phyloP scores from a whole-genome alignment of 78 protist genomes.

The slime mould (Dictyostelium discoideum) region dicty_2.7 NC_007090.3:4318001-4318500 shows the following conservation, averaged over 20 bases:
- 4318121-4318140: slow-evolving; percentile 60
- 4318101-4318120: slow-evolving; percentile 45
- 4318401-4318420: background rate
- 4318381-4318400: background rate
- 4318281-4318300: slow-evolving; percentile 6
- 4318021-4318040: background rate
- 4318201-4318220: slow-evolving; percentile 43
- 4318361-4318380: background rate
- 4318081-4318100: slow-evolving; percentile 53
- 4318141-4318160: background rate
- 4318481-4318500: slow-evolving; percentile 31
- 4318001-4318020: background rate
- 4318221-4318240: slow-evolving; percentile 30
- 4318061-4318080: background rate
- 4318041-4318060: background rate
- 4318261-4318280: slow-evolving; percentile 39
- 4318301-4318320: background rate
- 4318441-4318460: background rate
- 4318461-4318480: background rate
- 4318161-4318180: slow-evolving; percentile 3
- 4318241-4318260: slow-evolving; percentile 35
- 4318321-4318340: background rate
- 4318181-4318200: slow-evolving; percentile 48
- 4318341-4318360: background rate
- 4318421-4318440: too few species aligned